Percentiles rank a stretch among this genome's conserved stretches.
These are phyloP conservation scores for Trichothecium sympodiale DNA, from an alignment of 2,329 filamentous ascomycete species.

Conservation along the genomic window DNA sequence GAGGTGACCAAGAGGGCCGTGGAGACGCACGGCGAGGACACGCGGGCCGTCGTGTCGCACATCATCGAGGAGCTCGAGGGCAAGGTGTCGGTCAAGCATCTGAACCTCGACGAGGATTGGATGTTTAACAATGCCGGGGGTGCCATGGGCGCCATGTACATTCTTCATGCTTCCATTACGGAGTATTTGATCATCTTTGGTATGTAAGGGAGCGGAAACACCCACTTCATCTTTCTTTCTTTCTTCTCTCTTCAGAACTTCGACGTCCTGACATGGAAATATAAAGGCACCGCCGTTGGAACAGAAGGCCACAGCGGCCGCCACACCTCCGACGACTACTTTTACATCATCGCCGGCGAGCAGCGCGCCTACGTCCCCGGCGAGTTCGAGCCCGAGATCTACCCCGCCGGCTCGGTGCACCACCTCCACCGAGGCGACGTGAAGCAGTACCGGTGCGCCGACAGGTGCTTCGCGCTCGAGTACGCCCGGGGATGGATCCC, in stretches of 20 bases:
- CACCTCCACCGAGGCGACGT: conserved; percentile 59
- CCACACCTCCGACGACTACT: conserved; percentile 90
- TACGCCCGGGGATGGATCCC: conserved; percentile 86
- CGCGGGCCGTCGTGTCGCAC: conserved; percentile 52
- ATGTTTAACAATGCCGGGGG: conserved; percentile 87
- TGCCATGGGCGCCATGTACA: conserved; percentile 86
- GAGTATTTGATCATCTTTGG: conserved; percentile 85
- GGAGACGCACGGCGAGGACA: conserved; percentile 63
- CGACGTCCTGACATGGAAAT: too few species aligned
- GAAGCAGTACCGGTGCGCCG: conserved; percentile 77
- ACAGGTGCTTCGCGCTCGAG: conserved; percentile 69
- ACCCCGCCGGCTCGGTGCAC: conserved; percentile 58
- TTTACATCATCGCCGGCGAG: conserved; percentile 74
- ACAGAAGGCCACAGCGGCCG: conserved; percentile 83
- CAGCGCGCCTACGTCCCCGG: conserved; percentile 67
- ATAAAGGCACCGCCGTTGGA: conserved; percentile 54
- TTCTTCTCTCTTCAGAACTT: too few species aligned
- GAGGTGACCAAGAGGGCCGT: conserved; percentile 57
- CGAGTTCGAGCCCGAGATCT: conserved; percentile 56
- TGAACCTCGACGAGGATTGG: conserved; percentile 72
- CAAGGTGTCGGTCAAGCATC: conserved; percentile 34
- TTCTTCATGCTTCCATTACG: conserved; percentile 74
- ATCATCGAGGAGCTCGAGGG: conserved; percentile 57
- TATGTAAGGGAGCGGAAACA: too few species aligned
- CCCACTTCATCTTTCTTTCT: not conserved